Conservation (phyloP, 1,139 yeast genomes). For the Lizanozyma gosingica region DNA sequence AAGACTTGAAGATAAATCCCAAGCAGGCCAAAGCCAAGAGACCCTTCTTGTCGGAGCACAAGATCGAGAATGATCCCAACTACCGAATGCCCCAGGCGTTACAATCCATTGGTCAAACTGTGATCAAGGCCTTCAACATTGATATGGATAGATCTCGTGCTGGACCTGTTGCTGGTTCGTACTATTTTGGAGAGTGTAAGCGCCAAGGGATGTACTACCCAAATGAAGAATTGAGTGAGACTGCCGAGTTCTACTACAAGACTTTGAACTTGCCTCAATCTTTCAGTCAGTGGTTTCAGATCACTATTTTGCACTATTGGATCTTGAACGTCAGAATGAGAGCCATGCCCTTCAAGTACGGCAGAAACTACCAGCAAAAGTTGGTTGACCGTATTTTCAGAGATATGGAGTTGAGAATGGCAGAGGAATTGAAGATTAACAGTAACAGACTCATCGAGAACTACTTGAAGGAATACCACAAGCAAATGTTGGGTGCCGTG, state of each 20-base stretch:
- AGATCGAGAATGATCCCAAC: slow-evolving; percentile 46
- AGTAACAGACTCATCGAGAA: slow-evolving; percentile 82
- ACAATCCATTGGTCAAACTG: slow-evolving; percentile 61
- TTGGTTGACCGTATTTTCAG: slow-evolving; percentile 80
- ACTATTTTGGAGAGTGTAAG: slow-evolving; percentile 81
- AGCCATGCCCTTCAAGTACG: slow-evolving; percentile 85
- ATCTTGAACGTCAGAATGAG: slow-evolving; percentile 90
- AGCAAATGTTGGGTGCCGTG: slow-evolving; percentile 83
- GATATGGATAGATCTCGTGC: slow-evolving; percentile 92
- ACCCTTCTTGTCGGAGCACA: slow-evolving; percentile 44
- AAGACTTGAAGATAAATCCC: slow-evolving; percentile 29
- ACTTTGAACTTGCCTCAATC: slow-evolving; percentile 76
- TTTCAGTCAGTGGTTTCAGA: slow-evolving; percentile 92
- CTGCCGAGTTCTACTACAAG: slow-evolving; percentile 68
- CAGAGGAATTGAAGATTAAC: slow-evolving; percentile 75
- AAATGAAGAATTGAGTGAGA: slow-evolving; percentile 54
- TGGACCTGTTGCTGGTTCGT: slow-evolving; percentile 89
- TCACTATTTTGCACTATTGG: slow-evolving; percentile 89
- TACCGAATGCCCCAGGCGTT: slow-evolving; percentile 63
- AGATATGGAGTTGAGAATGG: slow-evolving; percentile 80
- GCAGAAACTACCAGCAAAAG: slow-evolving; percentile 86
- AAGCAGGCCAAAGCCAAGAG: slow-evolving; percentile 34
- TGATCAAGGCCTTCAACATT: slow-evolving; percentile 56
- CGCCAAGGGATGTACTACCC: slow-evolving; percentile 72
- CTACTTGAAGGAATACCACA: slow-evolving; percentile 81